Evolutionary conservation across 2,329 filamentous ascomycete genomes (phyloP).

Genomic region (Xylaria multiplex): DNA sequence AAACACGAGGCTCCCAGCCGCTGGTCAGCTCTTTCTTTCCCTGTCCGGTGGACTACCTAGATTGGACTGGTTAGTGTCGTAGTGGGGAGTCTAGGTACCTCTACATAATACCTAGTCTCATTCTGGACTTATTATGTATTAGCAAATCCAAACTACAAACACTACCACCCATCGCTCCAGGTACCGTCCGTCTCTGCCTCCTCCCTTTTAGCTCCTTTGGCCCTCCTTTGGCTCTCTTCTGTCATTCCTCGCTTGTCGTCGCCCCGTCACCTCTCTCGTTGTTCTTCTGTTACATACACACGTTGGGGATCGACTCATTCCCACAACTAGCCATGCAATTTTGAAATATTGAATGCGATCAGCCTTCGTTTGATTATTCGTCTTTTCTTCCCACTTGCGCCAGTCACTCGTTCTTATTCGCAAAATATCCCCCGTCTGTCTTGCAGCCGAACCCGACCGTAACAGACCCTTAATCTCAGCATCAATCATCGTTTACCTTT

Average conservation of each 20-base stretch:
- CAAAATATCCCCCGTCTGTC: constrained; percentile 4
- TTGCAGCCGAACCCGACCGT: constrained; percentile 12
- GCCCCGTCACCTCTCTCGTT: constrained; percentile 18
- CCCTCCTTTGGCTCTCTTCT: constrained; percentile 11
- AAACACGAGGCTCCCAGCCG: constrained; percentile 37
- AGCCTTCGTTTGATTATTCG: constrained; percentile 20
- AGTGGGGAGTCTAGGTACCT: constrained; percentile 1
- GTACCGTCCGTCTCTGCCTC: background rate
- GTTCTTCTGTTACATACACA: constrained; percentile 1
- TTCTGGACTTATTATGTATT: constrained; percentile 11
- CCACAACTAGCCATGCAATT: constrained; percentile 27
- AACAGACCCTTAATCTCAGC: constrained; percentile 6
- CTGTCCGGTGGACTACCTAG: background rate
- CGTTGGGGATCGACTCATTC: constrained; percentile 12
- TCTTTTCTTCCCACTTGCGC: constrained; percentile 15
- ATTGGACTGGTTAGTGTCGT: background rate
- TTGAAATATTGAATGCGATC: constrained; percentile 20
- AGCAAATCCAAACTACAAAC: constrained; percentile 9
- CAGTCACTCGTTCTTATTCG: constrained; percentile 32
- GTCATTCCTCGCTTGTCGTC: constrained; percentile 22
- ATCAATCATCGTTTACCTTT: constrained; percentile 5
- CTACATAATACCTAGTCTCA: constrained; percentile 7
- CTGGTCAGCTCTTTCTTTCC: constrained; percentile 31
- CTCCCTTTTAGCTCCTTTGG: constrained; percentile 20
- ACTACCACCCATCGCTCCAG: background rate